Conservation (phyloP, 371 early-diverging fungal genomes). For the Actinomucor elegans region DNA sequence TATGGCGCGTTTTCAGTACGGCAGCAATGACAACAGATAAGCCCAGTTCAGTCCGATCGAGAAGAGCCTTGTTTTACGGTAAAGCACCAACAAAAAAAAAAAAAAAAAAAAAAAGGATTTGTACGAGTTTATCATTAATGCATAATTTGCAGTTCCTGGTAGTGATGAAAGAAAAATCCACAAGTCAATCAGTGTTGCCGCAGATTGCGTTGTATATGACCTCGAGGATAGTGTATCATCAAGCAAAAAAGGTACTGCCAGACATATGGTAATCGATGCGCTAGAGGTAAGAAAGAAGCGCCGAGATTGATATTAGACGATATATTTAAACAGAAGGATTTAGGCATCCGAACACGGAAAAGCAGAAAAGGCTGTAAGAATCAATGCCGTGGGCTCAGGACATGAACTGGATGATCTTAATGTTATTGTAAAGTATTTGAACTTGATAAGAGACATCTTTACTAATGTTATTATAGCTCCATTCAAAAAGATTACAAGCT, state of each 20-base stretch:
- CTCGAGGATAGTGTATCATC: conserved; percentile 89
- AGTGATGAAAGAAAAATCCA: conserved; percentile 89
- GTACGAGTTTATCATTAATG: background rate
- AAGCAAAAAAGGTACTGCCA: conserved; percentile 79
- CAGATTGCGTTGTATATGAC: conserved; percentile 88
- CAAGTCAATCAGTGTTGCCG: conserved; percentile 65
- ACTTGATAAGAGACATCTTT: too few relatives aligned
- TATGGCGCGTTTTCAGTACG: conserved; percentile 15
- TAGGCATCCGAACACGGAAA: conserved; percentile 69
- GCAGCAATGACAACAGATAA: background rate
- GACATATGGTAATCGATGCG: conserved; percentile 75
- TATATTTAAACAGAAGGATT: too few relatives aligned
- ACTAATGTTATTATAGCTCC: conserved; percentile 47
- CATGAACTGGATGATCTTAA: conserved; percentile 80
- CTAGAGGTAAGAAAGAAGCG: conserved; percentile 49
- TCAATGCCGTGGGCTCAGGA: conserved; percentile 84
- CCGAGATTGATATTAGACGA: background rate
- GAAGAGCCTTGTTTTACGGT: conserved; percentile 51
- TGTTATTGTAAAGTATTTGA: conserved; percentile 60
- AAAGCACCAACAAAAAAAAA: conserved; percentile 1
- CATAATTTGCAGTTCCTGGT: conserved; percentile 64
- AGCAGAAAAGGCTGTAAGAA: conserved; percentile 83
- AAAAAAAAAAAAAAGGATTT: background rate
- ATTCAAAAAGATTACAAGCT: conserved; percentile 68
- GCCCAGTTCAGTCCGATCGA: conserved; percentile 19